Base-by-base conservation (phyloP, 176 grass and related monocot species). In the Coix lacrymajobi region DNA sequence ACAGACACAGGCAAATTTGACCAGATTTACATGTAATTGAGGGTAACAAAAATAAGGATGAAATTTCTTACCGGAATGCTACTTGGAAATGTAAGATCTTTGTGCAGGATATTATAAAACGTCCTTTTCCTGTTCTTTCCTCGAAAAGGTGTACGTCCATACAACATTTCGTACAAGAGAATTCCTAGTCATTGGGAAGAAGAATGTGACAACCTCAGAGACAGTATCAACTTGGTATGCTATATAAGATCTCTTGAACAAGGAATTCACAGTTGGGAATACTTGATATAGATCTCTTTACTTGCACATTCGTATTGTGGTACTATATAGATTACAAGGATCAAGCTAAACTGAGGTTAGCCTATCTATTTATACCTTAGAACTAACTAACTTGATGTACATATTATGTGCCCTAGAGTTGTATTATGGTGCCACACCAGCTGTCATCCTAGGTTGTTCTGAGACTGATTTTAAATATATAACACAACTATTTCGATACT, bases 51-150 rank as follows among this genome's bases (percentile, higher is more conserved):
- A 74, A 58, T 29, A 51, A 73, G 31, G 58, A 62, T 29, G 13
- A 76, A 44, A 49, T 17, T 65, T 89, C 79, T 96, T 85, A 99
- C 96, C 61, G 96, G 91, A 81, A 99, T 94, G 84, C 93, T 92
- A 79, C 91, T 96, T 34, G 93, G 93, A 80, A 99, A 99, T 34
- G 91, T 93, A 84, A 99, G 96, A 71, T 96, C 93, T 69, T 99
- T 99, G 64, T 93, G 86, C 38, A 99, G 77, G 71, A 99, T 92
- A 65, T 99, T 99, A 68, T 92, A 75, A 80, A 99, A 99, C 60
- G 96, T 99, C 79, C 77, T 96, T 64, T 96, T 88, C 88, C 96
- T 91, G 81, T 99, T 96, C 83, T 96, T 99, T 85, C 93, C 96
- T 90, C 96, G 89, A 66, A 99, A 99, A 83, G 96, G 96, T 83